Percentiles rank a stretch among this genome's conserved stretches.
These are phyloP conservation scores for Hypoxylon lenormandii DNA, from an alignment of 495 filamentous ascomycete genomes.

Conservation along the genomic window DNA sequence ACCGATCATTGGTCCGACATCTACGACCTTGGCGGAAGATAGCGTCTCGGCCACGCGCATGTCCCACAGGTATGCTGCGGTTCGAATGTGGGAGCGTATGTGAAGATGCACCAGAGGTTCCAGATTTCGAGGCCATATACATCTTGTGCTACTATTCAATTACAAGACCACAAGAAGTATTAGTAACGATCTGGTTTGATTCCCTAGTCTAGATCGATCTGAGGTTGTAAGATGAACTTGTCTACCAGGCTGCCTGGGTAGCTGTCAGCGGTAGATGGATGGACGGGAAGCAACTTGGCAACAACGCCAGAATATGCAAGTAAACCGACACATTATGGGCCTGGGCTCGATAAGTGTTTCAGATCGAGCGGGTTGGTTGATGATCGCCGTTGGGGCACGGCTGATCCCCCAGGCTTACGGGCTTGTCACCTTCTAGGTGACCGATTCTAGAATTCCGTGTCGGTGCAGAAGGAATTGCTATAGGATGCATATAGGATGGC, in stretches of 20 bases:
- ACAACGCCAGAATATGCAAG: not conserved
- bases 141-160: slow-evolving; percentile 5
- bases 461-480: slow-evolving; percentile 11
- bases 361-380: slow-evolving; percentile 20
- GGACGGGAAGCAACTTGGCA: slow-evolving; percentile 14
- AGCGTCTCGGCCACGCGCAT: slow-evolving; percentile 9
- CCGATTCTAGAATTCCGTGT: slow-evolving; percentile 38
- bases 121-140: slow-evolving; percentile 5
- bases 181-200: slow-evolving; percentile 7
- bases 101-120: slow-evolving; percentile 10
- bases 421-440: slow-evolving; percentile 9
- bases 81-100: slow-evolving; percentile 9
- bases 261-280: not conserved
- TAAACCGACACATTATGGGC: slow-evolving; percentile 18
- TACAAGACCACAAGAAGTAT: not conserved
- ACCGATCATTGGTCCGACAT: slow-evolving; percentile 4
- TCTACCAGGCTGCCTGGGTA: not conserved
- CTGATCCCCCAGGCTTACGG: slow-evolving; percentile 32
- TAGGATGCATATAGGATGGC: slow-evolving; percentile 32
- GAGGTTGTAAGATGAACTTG: not conserved
- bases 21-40: not conserved
- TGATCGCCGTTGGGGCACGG: slow-evolving; percentile 23
- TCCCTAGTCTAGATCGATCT: not conserved
- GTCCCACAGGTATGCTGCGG: slow-evolving; percentile 11
- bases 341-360: slow-evolving; percentile 28